Evolutionary conservation across 176 grass and related monocot genomes (phyloP), one percentile per base, ranked within the genome.

Genomic region (Saccharum officinarum): DNA sequence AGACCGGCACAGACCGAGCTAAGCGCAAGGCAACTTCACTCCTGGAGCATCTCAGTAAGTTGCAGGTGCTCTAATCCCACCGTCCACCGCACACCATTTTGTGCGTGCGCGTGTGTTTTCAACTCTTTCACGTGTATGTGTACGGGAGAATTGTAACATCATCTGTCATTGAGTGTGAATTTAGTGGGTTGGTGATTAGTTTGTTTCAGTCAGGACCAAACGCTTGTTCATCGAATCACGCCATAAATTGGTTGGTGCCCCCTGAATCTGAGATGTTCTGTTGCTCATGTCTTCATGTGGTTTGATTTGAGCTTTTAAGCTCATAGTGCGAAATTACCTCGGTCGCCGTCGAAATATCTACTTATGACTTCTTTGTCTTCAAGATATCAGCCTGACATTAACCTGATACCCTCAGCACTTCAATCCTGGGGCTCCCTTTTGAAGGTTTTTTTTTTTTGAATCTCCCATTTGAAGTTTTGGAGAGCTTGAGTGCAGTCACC

Each of bases 21-120:
- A 97, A 97, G 90, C 93, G 94, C 86, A 97, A 94, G 89, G 90
- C 97, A 66, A 91, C 94, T 41, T 99, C 97, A 77, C 82, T 97
- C 34, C 88, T 97, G 40, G 97, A 99, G 71, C 97, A 94, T 63
- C 97, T 99, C 36, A 89, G 90, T 75, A 99, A 99, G 88, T 46
- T 99, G 62, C 88, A 99, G 84, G 84, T 89, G 88, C 86, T 94
- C 47, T 99, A 89, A 76, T 52, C 47, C 73, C 74, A 76, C 23
- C 82, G 45, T 34, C 52, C 72, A 69, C 70, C 8, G 70, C 84
- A 65, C 79, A 80, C 81, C 60, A 42, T 85, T 92, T 84, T 94
- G 26, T 72, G 45, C 31, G 38, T 80, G 90, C 83, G 79, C 83
- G 65, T 81, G 39, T 77, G 40, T 75, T 91, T 41, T 77, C 73